Evolutionary conservation across 306 rosid species (phyloP).

Genomic region (Malus sylvestris): DNA sequence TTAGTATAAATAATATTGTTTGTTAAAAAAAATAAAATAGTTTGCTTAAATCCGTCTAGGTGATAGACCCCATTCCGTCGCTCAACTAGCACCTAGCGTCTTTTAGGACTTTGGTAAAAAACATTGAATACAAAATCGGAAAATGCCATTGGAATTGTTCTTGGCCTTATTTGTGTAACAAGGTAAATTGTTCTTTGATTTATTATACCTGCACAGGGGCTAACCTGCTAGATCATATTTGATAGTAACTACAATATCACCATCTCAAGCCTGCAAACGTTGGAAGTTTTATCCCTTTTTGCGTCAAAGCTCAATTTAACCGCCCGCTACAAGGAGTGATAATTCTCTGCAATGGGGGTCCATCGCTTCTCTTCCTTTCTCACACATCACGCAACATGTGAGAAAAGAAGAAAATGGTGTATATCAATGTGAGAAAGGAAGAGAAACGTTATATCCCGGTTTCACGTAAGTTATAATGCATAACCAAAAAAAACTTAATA

Average conservation of each 20-base stretch:
- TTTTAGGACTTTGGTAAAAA: no score
- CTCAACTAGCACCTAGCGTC: no score
- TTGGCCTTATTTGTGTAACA: neutral
- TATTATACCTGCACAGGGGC: neutral
- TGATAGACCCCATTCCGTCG: accelerated
- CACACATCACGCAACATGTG: neutral
- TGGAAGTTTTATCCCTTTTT: neutral
- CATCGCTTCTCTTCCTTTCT: neutral
- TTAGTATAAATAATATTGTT: no score
- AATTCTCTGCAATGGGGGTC: neutral
- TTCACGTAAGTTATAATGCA: neutral
- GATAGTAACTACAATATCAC: neutral
- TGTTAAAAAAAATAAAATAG: no score
- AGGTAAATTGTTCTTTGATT: neutral
- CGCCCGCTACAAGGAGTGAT: neutral
- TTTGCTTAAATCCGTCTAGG: no score
- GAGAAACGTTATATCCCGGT: no score
- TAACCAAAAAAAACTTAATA: no score
- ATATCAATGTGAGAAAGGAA: neutral
- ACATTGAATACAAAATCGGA: neutral
- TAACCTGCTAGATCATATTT: neutral
- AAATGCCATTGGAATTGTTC: neutral
- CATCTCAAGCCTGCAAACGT: neutral
- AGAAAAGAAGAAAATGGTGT: neutral
- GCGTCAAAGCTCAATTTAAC: neutral